These are phyloP conservation scores for Phytophthora multivora DNA, from an alignment of 352 stramenopile genomes.

Conservation along the genomic window DNA sequence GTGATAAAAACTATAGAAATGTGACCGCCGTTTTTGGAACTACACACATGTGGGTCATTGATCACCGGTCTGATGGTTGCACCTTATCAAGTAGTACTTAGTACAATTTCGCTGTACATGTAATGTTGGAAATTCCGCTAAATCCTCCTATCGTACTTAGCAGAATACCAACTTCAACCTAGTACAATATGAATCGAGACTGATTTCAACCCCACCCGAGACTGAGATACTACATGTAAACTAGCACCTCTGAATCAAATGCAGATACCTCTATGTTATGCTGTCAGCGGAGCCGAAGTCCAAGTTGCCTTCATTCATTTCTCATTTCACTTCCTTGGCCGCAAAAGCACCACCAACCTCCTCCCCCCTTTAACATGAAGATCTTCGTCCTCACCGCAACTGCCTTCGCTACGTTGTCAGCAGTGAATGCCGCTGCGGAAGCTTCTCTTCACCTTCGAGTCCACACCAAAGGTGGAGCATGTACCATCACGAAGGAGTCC, in stretches of 20 bases:
- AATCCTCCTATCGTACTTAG: too few species aligned
- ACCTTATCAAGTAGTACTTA: too few species aligned
- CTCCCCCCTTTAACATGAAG: conserved; percentile 2
- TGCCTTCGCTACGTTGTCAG: not conserved
- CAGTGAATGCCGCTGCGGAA: not conserved
- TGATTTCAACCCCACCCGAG: too few species aligned
- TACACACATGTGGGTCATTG: too few species aligned
- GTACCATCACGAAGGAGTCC: conserved; percentile 8
- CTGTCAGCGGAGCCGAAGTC: not conserved
- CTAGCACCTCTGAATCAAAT: not conserved
- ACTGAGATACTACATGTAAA: too few species aligned
- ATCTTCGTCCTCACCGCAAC: conserved; percentile 1
- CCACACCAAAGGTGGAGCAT: not conserved
- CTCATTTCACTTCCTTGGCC: not conserved
- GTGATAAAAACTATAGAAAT: too few species aligned
- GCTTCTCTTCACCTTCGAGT: conserved; percentile 8
- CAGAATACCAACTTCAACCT: too few species aligned
- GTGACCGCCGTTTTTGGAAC: too few species aligned
- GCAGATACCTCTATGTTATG: not conserved
- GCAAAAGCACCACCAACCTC: not conserved
- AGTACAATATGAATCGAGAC: too few species aligned
- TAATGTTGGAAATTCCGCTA: too few species aligned
- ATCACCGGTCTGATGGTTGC: too few species aligned
- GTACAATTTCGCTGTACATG: too few species aligned
- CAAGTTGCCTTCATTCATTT: conserved; percentile 1